Base-by-base conservation (phyloP, 2,329 filamentous ascomycete genomes). In the Trichophyton schoenleinii region DNA sequence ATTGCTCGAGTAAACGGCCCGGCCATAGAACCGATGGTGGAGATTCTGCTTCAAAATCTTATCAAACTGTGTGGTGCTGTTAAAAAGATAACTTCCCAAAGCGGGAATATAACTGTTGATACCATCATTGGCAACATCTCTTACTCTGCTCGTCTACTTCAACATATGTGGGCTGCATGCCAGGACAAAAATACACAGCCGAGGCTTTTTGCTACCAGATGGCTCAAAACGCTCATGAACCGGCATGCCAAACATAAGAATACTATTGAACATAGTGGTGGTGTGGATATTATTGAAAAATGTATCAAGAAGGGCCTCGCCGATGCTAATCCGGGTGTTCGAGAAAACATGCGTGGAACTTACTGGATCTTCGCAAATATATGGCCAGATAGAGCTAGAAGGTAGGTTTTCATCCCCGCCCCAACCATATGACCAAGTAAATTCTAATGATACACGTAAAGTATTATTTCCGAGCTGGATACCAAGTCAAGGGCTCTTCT, bases 111-210 rank as follows among this genome's bases (percentile, higher is more conserved):
- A 15, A 89, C 88, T 0, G 86, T 96, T n/a, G 87, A 94, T 66
- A 84, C 81, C 20, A 86, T 99, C 59, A 82, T 97, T 65, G 83
- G 84, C 64, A 86, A 87, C 67, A 87, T 87, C 34, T 87, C 91
- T 0, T 97, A 92, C 74, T 91, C 82, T 64, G 78, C 80, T 63
- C 87, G 91, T 31, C 80, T 96, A 64, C 82, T 96, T 79, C 88
- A 95, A 72, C 92, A 97, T 69, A 79, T 97, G 57, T 88, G 85
- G 78, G 77, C 78, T 60, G 91, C 92, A 25, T 87, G 83, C 64
- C 87, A 95, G 71, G 92, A 99, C 77, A 97, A 96, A 78, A 97
- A 96, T 70, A 87, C 91, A 1, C 88, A 94, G 69, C 87, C 91
- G 15, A 85, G 94, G 64, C 83, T 83, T 1, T 95, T 87, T 72